Evolutionary conservation across 768 basidiomycete species (phyloP), one percentile per base, ranked within the genome.

Genomic region (Dioszegia crocea): DNA sequence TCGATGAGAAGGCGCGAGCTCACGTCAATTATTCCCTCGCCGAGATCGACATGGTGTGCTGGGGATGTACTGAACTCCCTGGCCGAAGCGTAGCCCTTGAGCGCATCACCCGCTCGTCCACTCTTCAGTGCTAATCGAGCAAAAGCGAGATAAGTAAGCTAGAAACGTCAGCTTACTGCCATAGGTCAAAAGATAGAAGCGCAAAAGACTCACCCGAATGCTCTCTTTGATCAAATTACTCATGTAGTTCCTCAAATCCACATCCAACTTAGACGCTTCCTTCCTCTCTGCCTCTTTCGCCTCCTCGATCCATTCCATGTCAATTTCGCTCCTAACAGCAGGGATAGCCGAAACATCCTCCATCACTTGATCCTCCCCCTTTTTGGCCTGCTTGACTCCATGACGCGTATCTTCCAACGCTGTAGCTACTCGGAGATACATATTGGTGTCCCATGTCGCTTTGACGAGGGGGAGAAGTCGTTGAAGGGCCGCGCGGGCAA

Each of bases 161-260:
- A 26, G 49, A 30, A 21, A 41, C 38, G 33, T 33, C 23, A 12
- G 43, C 19, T 23, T 24, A n/a, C 6, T 21, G 5, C 49, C 4
- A 19, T 29, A 50, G 27, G 17, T 30, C 9, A 19, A 43, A 29
- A 14, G 51, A 38, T 43, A 24, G 40, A 43, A 33, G 33, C 33
- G 14, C 14, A n/a, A n/a, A n/a, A 40, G 10, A 72, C 80, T 59
- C 74, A 94, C 91, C 69, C 94, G 81, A 67, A 96, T 93, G 81
- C 89, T 92, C 82, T 98, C 94, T 78, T 96, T 98, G 81, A 98
- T 96, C 86, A 97, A 87, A 75, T 96, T 98, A 68, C 89, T 92
- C 64, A 86, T 83, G 72, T 97, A 97, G 11, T 88, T 89, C 83
- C 91, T 93, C 71, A 97, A 80, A 75, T 98, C 94, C 4, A 92